These are phyloP conservation scores for Suhomyces emberorum DNA, from an alignment of 805 yeast genomes.

Conservation along the genomic window DNA sequence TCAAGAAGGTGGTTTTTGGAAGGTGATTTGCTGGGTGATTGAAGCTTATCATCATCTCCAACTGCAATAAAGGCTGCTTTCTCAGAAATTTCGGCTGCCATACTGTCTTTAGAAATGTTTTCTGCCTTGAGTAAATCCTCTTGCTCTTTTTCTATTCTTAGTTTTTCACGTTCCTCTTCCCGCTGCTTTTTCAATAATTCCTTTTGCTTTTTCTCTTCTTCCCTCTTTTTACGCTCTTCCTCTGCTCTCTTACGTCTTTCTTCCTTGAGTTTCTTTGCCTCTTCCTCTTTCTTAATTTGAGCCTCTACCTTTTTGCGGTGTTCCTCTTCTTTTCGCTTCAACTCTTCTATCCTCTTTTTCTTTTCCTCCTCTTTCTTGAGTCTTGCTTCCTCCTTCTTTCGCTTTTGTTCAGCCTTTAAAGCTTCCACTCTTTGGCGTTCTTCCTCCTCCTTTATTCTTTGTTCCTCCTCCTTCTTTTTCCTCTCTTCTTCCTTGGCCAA, in stretches of 20 bases:
- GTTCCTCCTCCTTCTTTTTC: slow-evolving; percentile 52
- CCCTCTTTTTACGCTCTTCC: slow-evolving; percentile 21
- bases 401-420: slow-evolving; percentile 34
- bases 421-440: slow-evolving; percentile 30
- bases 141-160: slow-evolving; percentile 8
- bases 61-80: slow-evolving; percentile 1
- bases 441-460: slow-evolving; percentile 36
- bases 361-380: slow-evolving; percentile 48
- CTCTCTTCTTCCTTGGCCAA: slow-evolving; percentile 61
- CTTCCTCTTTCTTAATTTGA: slow-evolving; percentile 28
- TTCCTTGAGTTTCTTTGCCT: slow-evolving; percentile 22
- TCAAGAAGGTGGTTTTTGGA: slow-evolving; percentile 26
- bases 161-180: slow-evolving; percentile 11
- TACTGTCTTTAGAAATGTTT: slow-evolving; percentile 6
- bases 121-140: slow-evolving; percentile 15
- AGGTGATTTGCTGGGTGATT: slow-evolving; percentile 6
- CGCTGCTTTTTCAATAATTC: slow-evolving; percentile 11
- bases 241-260: slow-evolving; percentile 23
- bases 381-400: slow-evolving; percentile 36
- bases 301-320: slow-evolving; percentile 29
- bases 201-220: slow-evolving; percentile 22
- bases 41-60: not conserved
- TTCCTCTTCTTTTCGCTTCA: slow-evolving; percentile 31
- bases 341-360: slow-evolving; percentile 38
- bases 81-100: slow-evolving; percentile 2